Base-by-base conservation (phyloP, 352 stramenopile species). In the Phytophthora chlamydospora region DNA sequence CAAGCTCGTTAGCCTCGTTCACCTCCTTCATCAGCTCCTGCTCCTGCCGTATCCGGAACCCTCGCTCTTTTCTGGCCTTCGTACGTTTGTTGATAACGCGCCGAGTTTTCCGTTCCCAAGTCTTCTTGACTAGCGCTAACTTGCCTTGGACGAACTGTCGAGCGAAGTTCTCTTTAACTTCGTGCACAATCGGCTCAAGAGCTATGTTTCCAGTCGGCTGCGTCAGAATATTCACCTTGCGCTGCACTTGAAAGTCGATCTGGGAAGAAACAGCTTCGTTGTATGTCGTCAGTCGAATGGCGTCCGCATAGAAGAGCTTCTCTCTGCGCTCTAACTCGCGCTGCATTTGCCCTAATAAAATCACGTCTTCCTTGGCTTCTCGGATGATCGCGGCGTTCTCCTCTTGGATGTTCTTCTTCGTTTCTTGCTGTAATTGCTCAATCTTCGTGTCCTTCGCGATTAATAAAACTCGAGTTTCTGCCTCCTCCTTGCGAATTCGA, bases 221-320 rank as follows among this genome's bases (percentile, higher is more conserved):
- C 16, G 45, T 54, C 0, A 79, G 16, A 9, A 64, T 49, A 13
- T 82, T 83, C 0, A 74, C 31, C 16, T 71, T 71, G 0, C 85
- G 73, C 35, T 89, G 69, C 4, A 87, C 79, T 33, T 85, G 75
- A 17, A 89, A 85, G 11, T 93, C 85, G 19, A 93, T 75, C 27
- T 92, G 78, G 3, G 77, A 71, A 5, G 80, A 83, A 0, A 92
- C 43, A 50, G 62, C 67, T 33, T 89, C 78, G 35, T 89, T 90
- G 66, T 93, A 93, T 0, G 81, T 89, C 6, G 80, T 83, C 1
- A 76, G 53, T 4, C 83, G 71, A 44, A 87, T 84, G 1, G 76
- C 83, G 7, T 91, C 80, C 0, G 72, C 61, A 31, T 83, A 72
- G 11, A 90, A 78, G 4, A 83, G 50, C 16, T 73, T 73, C 10